These are phyloP conservation scores for Massarina eburnea DNA, from an alignment of 2,329 filamentous ascomycete species.

Conservation along the genomic window DNA sequence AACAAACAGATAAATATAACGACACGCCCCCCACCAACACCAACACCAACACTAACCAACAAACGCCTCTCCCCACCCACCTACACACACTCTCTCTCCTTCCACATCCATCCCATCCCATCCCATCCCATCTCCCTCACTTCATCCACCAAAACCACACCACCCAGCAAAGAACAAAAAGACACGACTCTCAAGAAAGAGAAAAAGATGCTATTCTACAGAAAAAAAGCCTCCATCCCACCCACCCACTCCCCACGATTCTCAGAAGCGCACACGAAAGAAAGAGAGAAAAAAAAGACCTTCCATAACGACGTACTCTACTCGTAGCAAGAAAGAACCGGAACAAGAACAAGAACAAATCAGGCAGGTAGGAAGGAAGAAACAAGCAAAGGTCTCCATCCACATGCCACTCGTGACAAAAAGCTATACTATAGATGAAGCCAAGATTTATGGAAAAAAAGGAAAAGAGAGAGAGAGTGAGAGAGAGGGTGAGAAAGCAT, in stretches of 20 bases:
- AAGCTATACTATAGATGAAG: neutral
- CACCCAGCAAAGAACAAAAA: neutral
- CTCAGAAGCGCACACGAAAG: no score
- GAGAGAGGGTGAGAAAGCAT: neutral
- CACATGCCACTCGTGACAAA: neutral
- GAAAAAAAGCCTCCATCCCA: neutral
- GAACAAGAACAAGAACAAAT: neutral
- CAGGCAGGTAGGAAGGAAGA: neutral
- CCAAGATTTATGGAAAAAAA: neutral
- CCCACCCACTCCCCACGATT: neutral
- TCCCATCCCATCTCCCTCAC: neutral
- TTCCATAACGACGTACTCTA: no score
- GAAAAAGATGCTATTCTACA: constrained; percentile 9
- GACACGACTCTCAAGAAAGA: neutral
- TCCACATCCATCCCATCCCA: neutral
- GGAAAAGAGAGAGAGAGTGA: neutral
- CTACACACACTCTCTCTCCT: neutral
- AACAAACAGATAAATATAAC: no score
- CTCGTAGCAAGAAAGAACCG: neutral
- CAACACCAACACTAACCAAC: neutral
- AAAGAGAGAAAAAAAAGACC: no score
- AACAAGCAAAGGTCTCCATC: neutral
- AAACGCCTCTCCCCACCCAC: neutral
- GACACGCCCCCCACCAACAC: no score
- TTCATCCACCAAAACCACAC: no score